Conservation (phyloP, 495 filamentous ascomycete genomes). For the Talaromyces ruber region DNA sequence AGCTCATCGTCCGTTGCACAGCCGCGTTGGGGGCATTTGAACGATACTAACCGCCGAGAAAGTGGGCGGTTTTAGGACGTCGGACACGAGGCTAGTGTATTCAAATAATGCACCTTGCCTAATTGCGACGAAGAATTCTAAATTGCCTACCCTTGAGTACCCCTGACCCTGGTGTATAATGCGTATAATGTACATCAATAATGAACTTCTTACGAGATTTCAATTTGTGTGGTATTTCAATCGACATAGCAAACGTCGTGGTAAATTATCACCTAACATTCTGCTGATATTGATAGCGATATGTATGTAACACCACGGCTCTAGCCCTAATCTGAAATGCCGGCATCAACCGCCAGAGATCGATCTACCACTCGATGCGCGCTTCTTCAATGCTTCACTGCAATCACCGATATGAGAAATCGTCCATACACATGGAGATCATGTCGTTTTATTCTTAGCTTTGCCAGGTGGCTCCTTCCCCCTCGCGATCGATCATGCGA, state of each 20-base stretch:
- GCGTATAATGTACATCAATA: not conserved
- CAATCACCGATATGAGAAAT: not conserved
- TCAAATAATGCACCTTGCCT: not conserved
- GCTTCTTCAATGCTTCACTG: not conserved
- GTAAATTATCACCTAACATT: not conserved
- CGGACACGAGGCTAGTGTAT: not conserved
- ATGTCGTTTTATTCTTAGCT: not conserved
- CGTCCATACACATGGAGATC: not conserved
- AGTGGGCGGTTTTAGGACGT: not conserved
- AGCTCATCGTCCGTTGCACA: conserved; percentile 21
- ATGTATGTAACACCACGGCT: not conserved
- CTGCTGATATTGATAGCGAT: not conserved
- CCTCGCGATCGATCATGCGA: not conserved
- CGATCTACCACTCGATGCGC: not conserved
- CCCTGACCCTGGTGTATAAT: not conserved
- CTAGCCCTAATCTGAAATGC: not conserved
- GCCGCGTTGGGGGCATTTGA: conserved; percentile 17
- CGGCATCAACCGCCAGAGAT: not conserved
- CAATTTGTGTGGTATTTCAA: not conserved
- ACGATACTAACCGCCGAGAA: not conserved
- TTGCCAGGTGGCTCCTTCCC: not conserved
- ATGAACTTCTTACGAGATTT: not conserved
- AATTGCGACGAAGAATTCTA: not conserved
- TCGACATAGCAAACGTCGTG: not conserved
- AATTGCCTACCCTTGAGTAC: not conserved